These are phyloP conservation scores for Crataegus laevigata DNA, from an alignment of 306 rosid species.

Conservation along the genomic window DNA sequence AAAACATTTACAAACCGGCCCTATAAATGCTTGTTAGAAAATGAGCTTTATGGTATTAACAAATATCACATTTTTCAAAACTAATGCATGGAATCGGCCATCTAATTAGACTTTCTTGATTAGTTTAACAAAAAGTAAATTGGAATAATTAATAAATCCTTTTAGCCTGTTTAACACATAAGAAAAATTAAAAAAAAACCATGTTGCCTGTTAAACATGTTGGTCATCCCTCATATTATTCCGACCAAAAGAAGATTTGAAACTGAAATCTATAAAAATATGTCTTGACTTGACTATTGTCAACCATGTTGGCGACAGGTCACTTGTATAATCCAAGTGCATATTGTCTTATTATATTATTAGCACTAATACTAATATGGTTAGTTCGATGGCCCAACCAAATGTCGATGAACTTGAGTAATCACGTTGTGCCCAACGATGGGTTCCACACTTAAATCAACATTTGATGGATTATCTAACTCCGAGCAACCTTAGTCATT, in stretches of 20 bases:
- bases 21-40: not conserved
- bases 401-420: not conserved
- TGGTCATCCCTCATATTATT: not conserved
- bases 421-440: not conserved
- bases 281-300: slow-evolving; percentile 14
- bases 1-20: not conserved
- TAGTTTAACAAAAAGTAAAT: not conserved
- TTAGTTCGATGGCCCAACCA: not conserved
- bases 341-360: not conserved
- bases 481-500: not conserved
- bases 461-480: not conserved
- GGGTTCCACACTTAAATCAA: not conserved
- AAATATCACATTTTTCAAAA: not conserved
- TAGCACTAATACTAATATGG: not conserved
- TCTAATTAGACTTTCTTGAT: not conserved
- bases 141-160: not conserved
- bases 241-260: not conserved
- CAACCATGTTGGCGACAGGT: slow-evolving; percentile 9
- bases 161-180: not conserved
- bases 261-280: slow-evolving; percentile 3
- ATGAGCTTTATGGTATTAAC: not conserved
- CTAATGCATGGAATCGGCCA: not conserved
- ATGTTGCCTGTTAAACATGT: not conserved
- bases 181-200: not conserved
- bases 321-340: not conserved